Base-by-base conservation (phyloP, 345 rosid genomes). In the Melastoma malabathricum region DNA sequence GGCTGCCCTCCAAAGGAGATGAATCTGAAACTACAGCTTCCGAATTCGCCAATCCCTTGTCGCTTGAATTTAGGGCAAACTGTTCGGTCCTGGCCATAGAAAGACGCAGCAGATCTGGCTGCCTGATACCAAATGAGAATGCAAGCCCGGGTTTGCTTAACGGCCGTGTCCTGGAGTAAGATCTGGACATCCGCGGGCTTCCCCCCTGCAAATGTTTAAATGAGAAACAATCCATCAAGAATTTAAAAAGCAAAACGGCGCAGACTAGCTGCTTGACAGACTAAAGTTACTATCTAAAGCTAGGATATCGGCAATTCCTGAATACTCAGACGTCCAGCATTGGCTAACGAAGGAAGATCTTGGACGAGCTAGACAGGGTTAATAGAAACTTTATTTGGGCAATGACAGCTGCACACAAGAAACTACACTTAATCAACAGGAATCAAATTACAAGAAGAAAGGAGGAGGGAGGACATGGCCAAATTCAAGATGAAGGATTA, bases 1-100 rank as follows among this genome's bases (percentile, higher is more conserved):
- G 47, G 47, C 56, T 46, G 45, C 39, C 48, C 16, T 31, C 54
- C 0, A 18, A 55, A 31, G 46, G 50, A 47, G 54, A 15, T 6
- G 60, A 54, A 52, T 56, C 61, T 50, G 65, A 54, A 56, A 51
- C 19, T 18, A 68, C 48, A 43, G 59, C 47, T 13, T 56, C 60
- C 16, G 58, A 49, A 48, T 57, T 59, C 20, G 46, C 64, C 15
- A 66, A 57, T 51, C 54, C 63, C 61, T 56, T 63, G 43, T 54
- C 67, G 13, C 47, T 29, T 19, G 67, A 48, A 10, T 63, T 60
- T 0, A 63, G 38, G 38, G 64, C 68, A 57, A 80, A 48, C 25
- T 47, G 68, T 25, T 73, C 65, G 12, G 75, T 75, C 45, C 78
- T 77, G 6, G 65, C 71, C 31, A 64, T 71, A 23, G 71, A 63